Percentiles rank a stretch among this genome's conserved stretches.
Evolutionary conservation across 2,329 filamentous ascomycete genomes (phyloP).

Genomic region (Colletotrichum endophyticum): DNA sequence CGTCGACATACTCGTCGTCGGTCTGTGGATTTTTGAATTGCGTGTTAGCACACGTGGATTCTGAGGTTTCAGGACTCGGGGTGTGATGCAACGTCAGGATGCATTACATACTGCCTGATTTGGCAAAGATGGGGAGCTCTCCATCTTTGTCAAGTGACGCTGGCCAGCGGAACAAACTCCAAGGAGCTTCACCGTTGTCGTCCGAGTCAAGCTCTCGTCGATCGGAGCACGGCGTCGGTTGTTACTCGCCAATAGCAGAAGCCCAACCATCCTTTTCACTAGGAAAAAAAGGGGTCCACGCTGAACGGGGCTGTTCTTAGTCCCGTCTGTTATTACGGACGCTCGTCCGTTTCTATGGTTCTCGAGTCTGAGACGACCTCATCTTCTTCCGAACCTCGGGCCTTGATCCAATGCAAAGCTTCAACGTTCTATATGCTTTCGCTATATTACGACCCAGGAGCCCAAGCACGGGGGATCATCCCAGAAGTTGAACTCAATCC

Average conservation of each 20-base stretch:
- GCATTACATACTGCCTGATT: not conserved
- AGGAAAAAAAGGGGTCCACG: not conserved
- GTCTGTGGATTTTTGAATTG: not conserved
- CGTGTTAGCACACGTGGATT: not conserved
- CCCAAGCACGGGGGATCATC: conserved; percentile 10
- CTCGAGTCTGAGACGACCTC: not conserved
- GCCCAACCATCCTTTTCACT: not conserved
- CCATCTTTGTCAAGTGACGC: not conserved
- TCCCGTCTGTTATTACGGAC: conserved; percentile 10
- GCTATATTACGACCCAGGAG: not conserved
- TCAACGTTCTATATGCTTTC: not conserved
- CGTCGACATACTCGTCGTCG: not conserved
- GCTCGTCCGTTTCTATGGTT: conserved; percentile 5
- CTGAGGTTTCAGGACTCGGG: conserved; percentile 9
- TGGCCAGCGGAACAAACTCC: not conserved
- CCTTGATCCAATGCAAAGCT: not conserved
- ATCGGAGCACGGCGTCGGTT: not conserved
- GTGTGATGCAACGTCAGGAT: not conserved
- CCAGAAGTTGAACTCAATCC: not conserved
- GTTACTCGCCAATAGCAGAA: not conserved
- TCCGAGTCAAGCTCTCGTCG: conserved; percentile 14
- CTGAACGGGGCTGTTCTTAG: not conserved
- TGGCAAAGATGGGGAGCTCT: not conserved
- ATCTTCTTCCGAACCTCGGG: conserved; percentile 1
- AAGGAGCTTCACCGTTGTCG: not conserved